Base-by-base conservation (phyloP, 106 monocot genomes). In the Triglochin maritima region DNA sequence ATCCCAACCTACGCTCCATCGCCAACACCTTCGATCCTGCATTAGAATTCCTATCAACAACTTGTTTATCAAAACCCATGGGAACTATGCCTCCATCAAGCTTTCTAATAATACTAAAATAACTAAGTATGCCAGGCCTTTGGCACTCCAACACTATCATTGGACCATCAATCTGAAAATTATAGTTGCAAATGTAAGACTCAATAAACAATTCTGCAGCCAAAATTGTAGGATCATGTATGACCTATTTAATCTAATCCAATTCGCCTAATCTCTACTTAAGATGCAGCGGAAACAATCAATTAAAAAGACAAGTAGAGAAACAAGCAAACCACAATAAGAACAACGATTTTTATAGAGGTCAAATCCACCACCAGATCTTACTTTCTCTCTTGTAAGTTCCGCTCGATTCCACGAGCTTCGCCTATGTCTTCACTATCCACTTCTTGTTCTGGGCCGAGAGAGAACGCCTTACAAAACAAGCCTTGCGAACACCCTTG, bases 51-150 rank as follows among this genome's bases (percentile, higher is more conserved):
- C 84, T 81, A 49, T 91, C 85, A 58, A 47, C 56, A 41, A 77
- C 83, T 13, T 81, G 87, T 73, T 90, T 96, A 5, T 47, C 11
- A 49, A 90, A 80, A 77, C 90, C 96, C 59, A 86, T 71, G 44
- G 96, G 96, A 72, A 88, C 87, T 68, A 91, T 88, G 52, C 72
- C 79, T 46, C 96, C 96, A 49, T 91, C 96, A 82, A 91, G 90
- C 52, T 91, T 90, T 55, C 96, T 78, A 7, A 96, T 67, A 68
- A 91, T 83, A 64, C 90, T 88, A 72, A 90, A 88, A 81, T 85
- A 72, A 70, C 76, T 88, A 62, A 92, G 82, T 45, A 82, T 62
- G 47, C 74, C 85, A 56, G 74, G 74, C 64, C 73, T 83, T 62
- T 88, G 79, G 81, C 83, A 83, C 47, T 90, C 90, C 44, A 84